phyloP scores from a whole-genome alignment of 2,329 filamentous ascomycete species.

The Fusarium longipes region DNA sequence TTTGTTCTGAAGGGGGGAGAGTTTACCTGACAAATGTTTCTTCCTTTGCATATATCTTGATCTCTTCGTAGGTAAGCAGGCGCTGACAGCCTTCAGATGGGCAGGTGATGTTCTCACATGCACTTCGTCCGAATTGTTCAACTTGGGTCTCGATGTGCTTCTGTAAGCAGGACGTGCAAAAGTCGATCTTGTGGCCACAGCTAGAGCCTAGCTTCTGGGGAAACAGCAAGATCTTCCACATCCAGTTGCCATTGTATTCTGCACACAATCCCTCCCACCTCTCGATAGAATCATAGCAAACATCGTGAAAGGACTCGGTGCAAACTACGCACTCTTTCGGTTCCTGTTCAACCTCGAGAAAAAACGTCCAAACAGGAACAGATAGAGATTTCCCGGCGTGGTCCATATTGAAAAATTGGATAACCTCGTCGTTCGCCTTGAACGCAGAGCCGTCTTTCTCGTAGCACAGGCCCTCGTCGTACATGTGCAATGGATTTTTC shows the following conservation, averaged over 20 bases:
- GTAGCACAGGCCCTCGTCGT: neutral
- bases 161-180: conserved; percentile 7
- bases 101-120: conserved; percentile 11
- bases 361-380: conserved; percentile 1
- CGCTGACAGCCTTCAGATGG: conserved; percentile 2
- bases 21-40: conserved; percentile 5
- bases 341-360: neutral
- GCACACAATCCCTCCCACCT: conserved; percentile 9
- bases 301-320: conserved; percentile 7
- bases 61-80: conserved; percentile 6
- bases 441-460: neutral
- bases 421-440: neutral
- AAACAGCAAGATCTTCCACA: conserved; percentile 21
- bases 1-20: too few relatives aligned
- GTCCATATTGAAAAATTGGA: neutral
- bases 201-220: conserved; percentile 3
- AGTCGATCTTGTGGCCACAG: conserved; percentile 16
- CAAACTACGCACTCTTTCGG: conserved; percentile 11
- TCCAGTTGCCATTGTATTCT: conserved; percentile 19
- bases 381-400: neutral
- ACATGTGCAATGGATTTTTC: neutral
- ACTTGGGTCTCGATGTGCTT: conserved; percentile 7
- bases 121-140: conserved; percentile 14
- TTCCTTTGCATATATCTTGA: conserved; percentile 11
- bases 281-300: conserved; percentile 4